phyloP scores from a whole-genome alignment of 805 yeast species.

The Wickerhamiella slavikovae region DNA sequence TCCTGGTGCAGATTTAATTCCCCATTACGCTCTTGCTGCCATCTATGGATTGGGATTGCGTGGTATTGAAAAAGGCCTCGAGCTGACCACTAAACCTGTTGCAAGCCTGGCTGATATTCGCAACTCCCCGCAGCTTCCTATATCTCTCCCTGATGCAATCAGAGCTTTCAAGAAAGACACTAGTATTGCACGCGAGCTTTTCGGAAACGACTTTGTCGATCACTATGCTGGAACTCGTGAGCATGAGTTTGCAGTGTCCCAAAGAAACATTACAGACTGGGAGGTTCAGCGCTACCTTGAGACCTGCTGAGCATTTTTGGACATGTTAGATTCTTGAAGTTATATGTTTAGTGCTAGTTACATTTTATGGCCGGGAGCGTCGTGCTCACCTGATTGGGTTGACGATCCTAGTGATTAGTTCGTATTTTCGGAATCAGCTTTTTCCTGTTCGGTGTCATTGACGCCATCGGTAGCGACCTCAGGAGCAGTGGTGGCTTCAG shows the following conservation, averaged over 20 bases:
- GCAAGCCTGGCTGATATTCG: slow-evolving; percentile 8
- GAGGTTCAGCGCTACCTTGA: slow-evolving; percentile 17
- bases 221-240: slow-evolving; percentile 16
- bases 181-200: slow-evolving; percentile 14
- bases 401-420: too few species aligned
- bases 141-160: slow-evolving; percentile 13
- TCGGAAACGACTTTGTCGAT: slow-evolving; percentile 16
- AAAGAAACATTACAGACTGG: slow-evolving; percentile 19
- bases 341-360: too few species aligned
- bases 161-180: slow-evolving; percentile 10
- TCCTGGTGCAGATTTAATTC: slow-evolving; percentile 19
- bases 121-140: slow-evolving; percentile 13
- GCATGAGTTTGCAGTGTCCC: slow-evolving; percentile 14
- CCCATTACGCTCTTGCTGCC: slow-evolving; percentile 19
- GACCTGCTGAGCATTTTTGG: slow-evolving; percentile 3
- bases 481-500: too few species aligned
- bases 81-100: slow-evolving; percentile 15
- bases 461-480: too few species aligned
- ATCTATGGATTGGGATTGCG: slow-evolving; percentile 16
- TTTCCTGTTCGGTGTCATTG: too few species aligned
- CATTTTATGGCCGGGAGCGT: too few species aligned
- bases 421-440: too few species aligned
- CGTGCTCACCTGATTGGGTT: too few species aligned
- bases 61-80: slow-evolving; percentile 13
- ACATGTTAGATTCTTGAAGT: not conserved